Conservation (phyloP, 768 basidiomycete species). For the Russula virescens region DNA sequence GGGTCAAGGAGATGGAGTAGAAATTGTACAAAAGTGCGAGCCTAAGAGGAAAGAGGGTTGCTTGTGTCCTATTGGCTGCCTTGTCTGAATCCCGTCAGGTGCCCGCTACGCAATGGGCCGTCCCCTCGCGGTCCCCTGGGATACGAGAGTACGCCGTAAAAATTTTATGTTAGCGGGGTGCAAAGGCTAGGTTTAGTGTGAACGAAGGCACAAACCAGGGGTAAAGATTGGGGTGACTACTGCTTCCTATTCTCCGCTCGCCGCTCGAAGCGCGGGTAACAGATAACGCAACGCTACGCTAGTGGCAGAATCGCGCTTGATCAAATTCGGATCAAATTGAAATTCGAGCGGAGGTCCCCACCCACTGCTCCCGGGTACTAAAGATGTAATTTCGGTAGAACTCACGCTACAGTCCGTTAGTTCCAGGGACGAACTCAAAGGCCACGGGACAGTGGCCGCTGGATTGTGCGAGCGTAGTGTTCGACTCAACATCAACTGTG, state of each 20-base stretch:
- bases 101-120: neutral
- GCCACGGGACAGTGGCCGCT: no score
- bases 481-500: no score
- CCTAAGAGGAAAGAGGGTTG: conserved; percentile 10
- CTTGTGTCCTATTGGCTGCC: neutral
- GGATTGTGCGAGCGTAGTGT: no score
- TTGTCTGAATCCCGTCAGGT: neutral
- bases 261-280: neutral
- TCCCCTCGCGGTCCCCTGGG: neutral
- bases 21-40: neutral
- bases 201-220: neutral
- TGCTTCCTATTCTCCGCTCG: neutral
- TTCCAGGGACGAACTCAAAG: no score
- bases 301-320: neutral
- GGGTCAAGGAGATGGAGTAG: neutral
- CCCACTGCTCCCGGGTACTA: neutral
- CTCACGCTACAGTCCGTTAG: neutral
- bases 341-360: neutral
- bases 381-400: neutral
- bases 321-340: neutral
- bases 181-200: neutral
- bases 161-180: neutral
- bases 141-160: neutral
- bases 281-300: neutral
- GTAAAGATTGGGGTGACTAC: neutral